A percentile compares a stretch with the other conserved stretches of the same genome.
Evolutionary conservation across 2,329 filamentous ascomycete species (phyloP).

Genomic region (Paecilomyces variotii): DNA sequence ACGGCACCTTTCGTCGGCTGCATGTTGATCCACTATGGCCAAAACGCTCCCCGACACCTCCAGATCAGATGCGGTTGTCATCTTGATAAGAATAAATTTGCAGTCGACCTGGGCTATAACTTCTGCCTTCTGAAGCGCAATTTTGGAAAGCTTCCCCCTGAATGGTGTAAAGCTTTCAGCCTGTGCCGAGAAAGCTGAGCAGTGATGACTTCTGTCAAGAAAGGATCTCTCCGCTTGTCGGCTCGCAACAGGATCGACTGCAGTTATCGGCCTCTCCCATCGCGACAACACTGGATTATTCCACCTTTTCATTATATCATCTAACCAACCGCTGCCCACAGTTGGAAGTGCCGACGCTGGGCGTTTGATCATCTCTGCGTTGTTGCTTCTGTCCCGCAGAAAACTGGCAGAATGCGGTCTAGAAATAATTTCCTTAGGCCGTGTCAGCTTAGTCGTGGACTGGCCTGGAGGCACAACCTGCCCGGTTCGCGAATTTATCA

Average conservation of each 20-base stretch:
- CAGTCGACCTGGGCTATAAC: constrained; percentile 77
- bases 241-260: constrained; percentile 19
- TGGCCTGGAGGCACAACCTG: constrained; percentile 17
- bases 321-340: constrained; percentile 47
- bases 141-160: constrained; percentile 49
- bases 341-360: constrained; percentile 11
- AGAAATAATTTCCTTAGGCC: constrained; percentile 5
- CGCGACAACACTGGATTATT: constrained; percentile 66
- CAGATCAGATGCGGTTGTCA: constrained; percentile 25
- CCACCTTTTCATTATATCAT: constrained; percentile 57
- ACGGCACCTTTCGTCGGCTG: constrained; percentile 79
- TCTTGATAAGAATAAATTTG: constrained; percentile 75
- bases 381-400: constrained; percentile 3
- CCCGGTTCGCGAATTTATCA: constrained; percentile 28
- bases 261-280: constrained; percentile 36
- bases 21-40: constrained; percentile 84
- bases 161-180: constrained; percentile 19
- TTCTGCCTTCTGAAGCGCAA: constrained; percentile 50
- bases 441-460: constrained; percentile 8
- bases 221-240: constrained; percentile 8
- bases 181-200: constrained; percentile 14
- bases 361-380: constrained; percentile 4
- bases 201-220: constrained; percentile 12
- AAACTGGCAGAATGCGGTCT: constrained; percentile 12
- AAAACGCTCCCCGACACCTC: constrained; percentile 37